A percentile compares a stretch with the other conserved stretches of the same genome.
These are phyloP conservation scores for Candida lessepsii DNA, from an alignment of 805 yeast genomes.

Conservation along the genomic window DNA sequence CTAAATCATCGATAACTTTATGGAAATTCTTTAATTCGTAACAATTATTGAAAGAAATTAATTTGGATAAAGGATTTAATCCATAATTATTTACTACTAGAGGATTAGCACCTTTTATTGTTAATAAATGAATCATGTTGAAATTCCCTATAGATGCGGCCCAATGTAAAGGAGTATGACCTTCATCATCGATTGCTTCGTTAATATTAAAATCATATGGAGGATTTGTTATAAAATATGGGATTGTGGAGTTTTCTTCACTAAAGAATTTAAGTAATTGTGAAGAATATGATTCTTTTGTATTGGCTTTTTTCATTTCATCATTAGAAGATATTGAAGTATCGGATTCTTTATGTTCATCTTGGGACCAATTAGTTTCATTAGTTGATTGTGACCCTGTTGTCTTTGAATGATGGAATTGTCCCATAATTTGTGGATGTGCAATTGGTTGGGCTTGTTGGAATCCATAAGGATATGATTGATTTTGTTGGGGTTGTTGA, in stretches of 20 bases:
- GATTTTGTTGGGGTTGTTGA: conserved; percentile 17
- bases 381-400: conserved; percentile 39
- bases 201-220: conserved; percentile 65
- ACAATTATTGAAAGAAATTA: conserved; percentile 85
- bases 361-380: conserved; percentile 47
- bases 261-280: conserved; percentile 43
- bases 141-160: conserved; percentile 93
- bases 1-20: conserved; percentile 69
- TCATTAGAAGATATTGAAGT: conserved; percentile 38
- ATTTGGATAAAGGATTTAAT: conserved; percentile 82
- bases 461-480: conserved; percentile 13
- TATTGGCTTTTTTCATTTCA: conserved; percentile 13
- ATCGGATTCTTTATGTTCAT: conserved; percentile 40
- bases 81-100: conserved; percentile 58
- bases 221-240: conserved; percentile 63
- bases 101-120: conserved; percentile 72
- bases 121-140: conserved; percentile 69
- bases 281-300: conserved; percentile 39
- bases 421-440: conserved; percentile 19
- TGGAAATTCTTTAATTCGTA: conserved; percentile 80
- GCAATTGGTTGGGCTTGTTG: conserved; percentile 11
- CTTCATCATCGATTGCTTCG: conserved; percentile 88
- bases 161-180: conserved; percentile 96
- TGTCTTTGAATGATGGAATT: conserved; percentile 19
- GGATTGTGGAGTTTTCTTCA: conserved; percentile 48